Evolutionary conservation across 208 protist species (phyloP).

Genomic region (Trypanosoma cruzi): DNA sequence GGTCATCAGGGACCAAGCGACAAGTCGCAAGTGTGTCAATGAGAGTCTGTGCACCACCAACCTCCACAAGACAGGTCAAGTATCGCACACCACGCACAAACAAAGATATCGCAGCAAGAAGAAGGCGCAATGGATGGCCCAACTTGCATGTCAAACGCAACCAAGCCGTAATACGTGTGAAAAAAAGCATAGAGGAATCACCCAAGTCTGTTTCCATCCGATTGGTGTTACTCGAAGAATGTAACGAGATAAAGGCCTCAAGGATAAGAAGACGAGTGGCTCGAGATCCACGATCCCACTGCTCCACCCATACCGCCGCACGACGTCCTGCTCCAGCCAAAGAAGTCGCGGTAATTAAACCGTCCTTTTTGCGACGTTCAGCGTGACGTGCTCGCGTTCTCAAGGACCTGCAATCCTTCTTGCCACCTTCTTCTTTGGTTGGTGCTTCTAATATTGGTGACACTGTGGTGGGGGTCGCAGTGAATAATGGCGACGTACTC

Average conservation of each 20-base stretch:
- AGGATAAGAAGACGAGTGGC: slow-evolving; percentile 55
- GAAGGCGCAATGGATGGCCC: slow-evolving; percentile 36
- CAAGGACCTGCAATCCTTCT: not conserved
- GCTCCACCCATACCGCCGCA: slow-evolving; percentile 56
- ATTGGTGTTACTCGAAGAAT: slow-evolving; percentile 65
- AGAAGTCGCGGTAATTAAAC: slow-evolving; percentile 27
- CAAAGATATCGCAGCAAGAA: slow-evolving; percentile 61
- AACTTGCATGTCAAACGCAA: slow-evolving; percentile 74
- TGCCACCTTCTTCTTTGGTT: not conserved
- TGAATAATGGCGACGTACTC: too few species aligned
- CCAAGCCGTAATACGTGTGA: slow-evolving; percentile 85
- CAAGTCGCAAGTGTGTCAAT: slow-evolving; percentile 41
- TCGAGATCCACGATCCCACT: slow-evolving; percentile 70
- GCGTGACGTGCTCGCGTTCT: not conserved
- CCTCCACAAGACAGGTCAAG: slow-evolving; percentile 78
- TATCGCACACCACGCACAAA: slow-evolving; percentile 81
- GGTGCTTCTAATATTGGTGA: not conserved
- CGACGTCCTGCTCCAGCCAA: slow-evolving; percentile 43
- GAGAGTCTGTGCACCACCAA: slow-evolving; percentile 58
- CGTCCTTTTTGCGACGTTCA: slow-evolving; percentile 6
- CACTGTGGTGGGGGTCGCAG: too few species aligned
- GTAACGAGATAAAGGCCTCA: slow-evolving; percentile 59
- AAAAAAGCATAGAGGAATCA: slow-evolving; percentile 72
- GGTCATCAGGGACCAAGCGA: slow-evolving; percentile 41
- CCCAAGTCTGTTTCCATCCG: slow-evolving; percentile 74